These are phyloP conservation scores for Aschersonia sp. DNA, from an alignment of 2,329 filamentous ascomycete species.

Conservation along the genomic window DNA sequence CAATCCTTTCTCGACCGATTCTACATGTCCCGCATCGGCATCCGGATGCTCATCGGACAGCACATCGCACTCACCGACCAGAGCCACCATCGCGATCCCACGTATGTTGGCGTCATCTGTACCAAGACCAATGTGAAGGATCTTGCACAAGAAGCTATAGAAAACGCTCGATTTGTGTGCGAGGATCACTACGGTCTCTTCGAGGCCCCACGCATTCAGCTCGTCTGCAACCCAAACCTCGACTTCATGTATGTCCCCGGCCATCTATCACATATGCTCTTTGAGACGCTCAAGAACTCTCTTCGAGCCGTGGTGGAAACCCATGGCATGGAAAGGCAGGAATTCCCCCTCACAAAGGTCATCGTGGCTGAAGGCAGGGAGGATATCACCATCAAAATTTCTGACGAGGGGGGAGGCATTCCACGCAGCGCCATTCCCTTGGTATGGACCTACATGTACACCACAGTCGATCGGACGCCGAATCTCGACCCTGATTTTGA, in stretches of 20 bases:
- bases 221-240: conserved; percentile 86
- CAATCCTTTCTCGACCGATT: conserved; percentile 97
- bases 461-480: conserved; percentile 90
- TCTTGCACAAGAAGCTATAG: conserved; percentile 90
- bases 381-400: conserved; percentile 98
- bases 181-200: conserved; percentile 98
- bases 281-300: conserved; percentile 98
- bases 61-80: conserved; percentile 96
- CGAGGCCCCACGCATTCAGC: conserved; percentile 89
- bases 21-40: conserved; percentile 99
- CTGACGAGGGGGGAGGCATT: conserved; percentile 92
- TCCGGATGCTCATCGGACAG: conserved; percentile 97
- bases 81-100: conserved; percentile 73
- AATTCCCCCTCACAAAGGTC: conserved; percentile 92
- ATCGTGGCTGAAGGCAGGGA: conserved; percentile 96
- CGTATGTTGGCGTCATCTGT: conserved; percentile 97
- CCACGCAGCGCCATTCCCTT: conserved; percentile 84
- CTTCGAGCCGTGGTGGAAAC: conserved; percentile 91
- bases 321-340: conserved; percentile 87
- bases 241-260: conserved; percentile 99
- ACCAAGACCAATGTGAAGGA: conserved; percentile 96
- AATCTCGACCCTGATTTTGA: conserved; percentile 95
- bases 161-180: conserved; percentile 97
- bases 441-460: conserved; percentile 99
- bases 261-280: conserved; percentile 98